phyloP scores from a whole-genome alignment of 805 yeast genomes.

The Candida ponderosae region DNA sequence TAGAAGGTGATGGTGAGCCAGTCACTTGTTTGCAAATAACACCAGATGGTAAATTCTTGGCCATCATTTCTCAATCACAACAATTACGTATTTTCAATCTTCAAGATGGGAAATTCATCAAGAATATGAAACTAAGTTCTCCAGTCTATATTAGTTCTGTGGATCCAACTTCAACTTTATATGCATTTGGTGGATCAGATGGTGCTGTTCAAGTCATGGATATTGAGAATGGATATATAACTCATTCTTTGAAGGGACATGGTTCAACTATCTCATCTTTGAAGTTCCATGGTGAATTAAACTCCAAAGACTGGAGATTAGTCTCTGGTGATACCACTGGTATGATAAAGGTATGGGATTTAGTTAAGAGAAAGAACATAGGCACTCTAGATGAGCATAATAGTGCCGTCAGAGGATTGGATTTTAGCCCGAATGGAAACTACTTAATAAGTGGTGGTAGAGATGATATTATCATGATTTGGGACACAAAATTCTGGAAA shows the following conservation, averaged over 20 bases:
- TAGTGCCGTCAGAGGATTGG: constrained; percentile 81
- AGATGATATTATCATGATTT: constrained; percentile 66
- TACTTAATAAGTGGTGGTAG: constrained; percentile 78
- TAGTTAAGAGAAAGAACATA: constrained; percentile 61
- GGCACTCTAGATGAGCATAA: constrained; percentile 66
- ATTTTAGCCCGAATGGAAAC: constrained; percentile 45
- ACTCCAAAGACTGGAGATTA: constrained; percentile 66
- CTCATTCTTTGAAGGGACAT: constrained; percentile 91
- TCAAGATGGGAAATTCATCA: constrained; percentile 29
- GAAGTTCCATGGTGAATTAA: constrained; percentile 64
- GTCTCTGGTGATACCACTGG: constrained; percentile 65
- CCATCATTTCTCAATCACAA: constrained; percentile 77
- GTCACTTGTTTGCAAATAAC: constrained; percentile 71
- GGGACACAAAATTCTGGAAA: constrained; percentile 45
- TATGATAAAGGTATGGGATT: constrained; percentile 52
- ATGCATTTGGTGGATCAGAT: constrained; percentile 94
- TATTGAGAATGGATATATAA: constrained; percentile 75
- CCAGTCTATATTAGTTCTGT: constrained; percentile 75
- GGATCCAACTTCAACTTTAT: constrained; percentile 75
- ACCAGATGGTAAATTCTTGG: constrained; percentile 65
- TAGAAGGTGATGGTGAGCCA: constrained; percentile 82
- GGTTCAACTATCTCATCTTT: constrained; percentile 81
- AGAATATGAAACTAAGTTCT: constrained; percentile 56
- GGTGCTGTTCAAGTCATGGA: constrained; percentile 92
- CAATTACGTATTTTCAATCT: constrained; percentile 58